Conservation (phyloP, 2,329 filamentous ascomycete species). For the Fusarium pseudograminearum region DNA sequence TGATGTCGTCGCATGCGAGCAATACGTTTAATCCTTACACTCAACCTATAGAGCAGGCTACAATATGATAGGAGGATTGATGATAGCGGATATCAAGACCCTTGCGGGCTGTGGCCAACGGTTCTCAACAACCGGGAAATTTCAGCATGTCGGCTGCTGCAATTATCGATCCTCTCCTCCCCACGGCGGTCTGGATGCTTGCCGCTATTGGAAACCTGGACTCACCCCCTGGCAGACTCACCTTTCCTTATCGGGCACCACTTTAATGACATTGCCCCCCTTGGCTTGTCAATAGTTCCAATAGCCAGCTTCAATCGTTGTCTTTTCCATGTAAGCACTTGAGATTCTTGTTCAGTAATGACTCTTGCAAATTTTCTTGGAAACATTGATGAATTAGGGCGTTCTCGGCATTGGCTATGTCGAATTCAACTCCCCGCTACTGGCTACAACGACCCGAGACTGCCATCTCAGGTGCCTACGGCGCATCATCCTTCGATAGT, state of each 20-base stretch:
- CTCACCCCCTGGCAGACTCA: neutral
- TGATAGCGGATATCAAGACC: constrained; percentile 13
- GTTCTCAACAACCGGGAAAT: constrained; percentile 22
- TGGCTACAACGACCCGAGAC: neutral
- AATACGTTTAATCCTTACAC: neutral
- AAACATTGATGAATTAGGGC: constrained; percentile 19
- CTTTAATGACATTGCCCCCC: constrained; percentile 38
- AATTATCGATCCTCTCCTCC: constrained; percentile 22
- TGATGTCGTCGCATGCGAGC: neutral
- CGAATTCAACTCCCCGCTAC: constrained; percentile 12
- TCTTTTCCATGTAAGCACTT: constrained; percentile 30
- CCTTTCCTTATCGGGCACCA: constrained; percentile 34
- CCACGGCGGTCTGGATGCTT: constrained; percentile 36
- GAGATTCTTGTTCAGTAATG: constrained; percentile 19
- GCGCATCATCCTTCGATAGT: constrained; percentile 9
- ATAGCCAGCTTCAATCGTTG: constrained; percentile 27
- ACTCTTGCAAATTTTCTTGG: constrained; percentile 25
- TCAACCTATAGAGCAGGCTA: neutral
- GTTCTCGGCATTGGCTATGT: constrained; percentile 16
- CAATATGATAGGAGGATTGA: neutral
- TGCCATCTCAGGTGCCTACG: constrained; percentile 17
- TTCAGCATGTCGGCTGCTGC: constrained; percentile 28
- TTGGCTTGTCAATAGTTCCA: constrained; percentile 36
- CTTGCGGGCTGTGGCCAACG: constrained; percentile 22
- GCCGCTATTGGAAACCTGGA: constrained; percentile 37